Conservation (phyloP, 23 red algal species). For the Gracilaria domingensis region DNA sequence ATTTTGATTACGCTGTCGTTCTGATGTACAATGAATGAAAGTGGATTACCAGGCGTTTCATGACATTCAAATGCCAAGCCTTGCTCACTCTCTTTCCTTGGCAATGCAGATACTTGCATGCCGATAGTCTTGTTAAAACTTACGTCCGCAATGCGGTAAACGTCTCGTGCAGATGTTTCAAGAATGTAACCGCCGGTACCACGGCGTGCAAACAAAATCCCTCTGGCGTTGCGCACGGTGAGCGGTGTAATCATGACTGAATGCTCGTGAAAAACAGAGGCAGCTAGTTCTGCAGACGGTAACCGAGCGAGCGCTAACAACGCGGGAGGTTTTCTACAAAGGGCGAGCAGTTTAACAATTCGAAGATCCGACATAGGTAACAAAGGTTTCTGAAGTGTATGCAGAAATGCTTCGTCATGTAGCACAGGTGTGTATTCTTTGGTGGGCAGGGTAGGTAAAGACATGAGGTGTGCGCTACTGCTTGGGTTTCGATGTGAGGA, state of each 20-base stretch:
- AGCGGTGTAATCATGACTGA: slow-evolving; percentile 23
- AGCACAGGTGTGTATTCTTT: slow-evolving; percentile 1
- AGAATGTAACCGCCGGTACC: background rate
- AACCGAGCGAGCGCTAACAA: slow-evolving; percentile 4
- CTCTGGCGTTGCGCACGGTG: background rate
- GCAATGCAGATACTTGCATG: background rate
- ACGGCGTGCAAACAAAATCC: background rate
- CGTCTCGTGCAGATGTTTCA: background rate
- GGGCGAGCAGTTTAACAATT: background rate
- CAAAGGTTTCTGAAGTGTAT: slow-evolving; percentile 27
- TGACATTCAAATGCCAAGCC: background rate
- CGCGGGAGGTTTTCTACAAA: slow-evolving; percentile 4
- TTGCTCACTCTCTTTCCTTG: slow-evolving; percentile 15
- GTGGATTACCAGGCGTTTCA: background rate
- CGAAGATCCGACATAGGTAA: slow-evolving; percentile 18
- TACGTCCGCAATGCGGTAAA: slow-evolving; percentile 1
- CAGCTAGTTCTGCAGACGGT: slow-evolving; percentile 1
- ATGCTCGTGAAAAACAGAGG: slow-evolving; percentile 19
- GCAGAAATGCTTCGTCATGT: slow-evolving; percentile 16
- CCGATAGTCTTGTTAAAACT: background rate
- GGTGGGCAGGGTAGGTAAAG: background rate
- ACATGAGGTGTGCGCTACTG: background rate
- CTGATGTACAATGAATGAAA: background rate
- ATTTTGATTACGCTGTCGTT: slow-evolving; percentile 15
- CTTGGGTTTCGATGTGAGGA: slow-evolving; percentile 10